These are phyloP conservation scores for Aspergillus sclerotiicarbonarius DNA, from an alignment of 495 filamentous ascomycete species.

Conservation along the genomic window DNA sequence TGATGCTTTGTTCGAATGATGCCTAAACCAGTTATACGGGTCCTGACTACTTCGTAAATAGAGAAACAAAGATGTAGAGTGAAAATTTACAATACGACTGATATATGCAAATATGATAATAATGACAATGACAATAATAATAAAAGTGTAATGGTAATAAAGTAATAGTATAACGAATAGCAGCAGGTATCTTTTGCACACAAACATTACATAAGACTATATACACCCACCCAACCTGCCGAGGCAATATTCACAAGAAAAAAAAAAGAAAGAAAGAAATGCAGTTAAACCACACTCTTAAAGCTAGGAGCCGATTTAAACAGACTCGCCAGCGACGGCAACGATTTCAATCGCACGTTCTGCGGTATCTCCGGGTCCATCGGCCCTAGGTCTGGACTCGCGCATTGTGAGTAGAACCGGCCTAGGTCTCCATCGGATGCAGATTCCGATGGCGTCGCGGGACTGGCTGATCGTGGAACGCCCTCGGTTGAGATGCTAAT, in stretches of 20 bases:
- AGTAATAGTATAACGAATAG: no score
- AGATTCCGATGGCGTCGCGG: background rate
- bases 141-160: no score
- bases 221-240: no score
- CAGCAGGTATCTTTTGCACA: no score
- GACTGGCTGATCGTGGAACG: background rate
- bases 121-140: no score
- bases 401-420: constrained; percentile 2
- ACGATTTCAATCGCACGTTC: background rate
- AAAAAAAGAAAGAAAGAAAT: background rate
- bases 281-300: constrained; percentile 1
- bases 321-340: constrained; percentile 6
- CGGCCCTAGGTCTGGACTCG: background rate
- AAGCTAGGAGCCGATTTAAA: constrained; percentile 1
- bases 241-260: constrained; percentile 2
- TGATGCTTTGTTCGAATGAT: no score
- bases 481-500: constrained; percentile 2
- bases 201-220: no score
- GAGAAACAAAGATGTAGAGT: no score
- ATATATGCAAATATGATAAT: no score
- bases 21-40: no score
- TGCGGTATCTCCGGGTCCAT: background rate
- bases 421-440: background rate
- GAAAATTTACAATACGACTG: no score
- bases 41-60: no score